phyloP scores from a whole-genome alignment of 805 yeast species.

The Candida hispaniensis region DNA sequence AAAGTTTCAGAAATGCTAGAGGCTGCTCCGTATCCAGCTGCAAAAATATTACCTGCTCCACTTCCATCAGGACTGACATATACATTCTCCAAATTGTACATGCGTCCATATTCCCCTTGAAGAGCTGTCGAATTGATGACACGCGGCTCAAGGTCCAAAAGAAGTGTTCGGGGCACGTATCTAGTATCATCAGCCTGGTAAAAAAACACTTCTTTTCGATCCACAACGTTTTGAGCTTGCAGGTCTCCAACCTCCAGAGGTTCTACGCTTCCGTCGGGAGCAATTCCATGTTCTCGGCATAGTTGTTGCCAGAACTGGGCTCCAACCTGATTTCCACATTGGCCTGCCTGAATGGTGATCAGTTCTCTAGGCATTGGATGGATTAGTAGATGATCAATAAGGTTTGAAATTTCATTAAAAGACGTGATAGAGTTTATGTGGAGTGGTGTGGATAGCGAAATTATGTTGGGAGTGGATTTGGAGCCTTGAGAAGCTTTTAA shows the following conservation, averaged over 20 bases:
- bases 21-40: constrained; percentile 76
- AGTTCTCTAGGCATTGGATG: constrained; percentile 29
- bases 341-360: constrained; percentile 44
- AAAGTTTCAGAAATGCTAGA: constrained; percentile 58
- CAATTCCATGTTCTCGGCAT: constrained; percentile 76
- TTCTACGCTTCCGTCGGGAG: constrained; percentile 42
- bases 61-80: constrained; percentile 71
- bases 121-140: constrained; percentile 55
- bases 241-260: constrained; percentile 15
- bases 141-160: constrained; percentile 79
- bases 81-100: constrained; percentile 76
- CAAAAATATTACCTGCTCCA: constrained; percentile 97
- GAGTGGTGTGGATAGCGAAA: no score
- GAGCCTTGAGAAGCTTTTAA: no score
- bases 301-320: constrained; percentile 86
- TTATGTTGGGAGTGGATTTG: no score
- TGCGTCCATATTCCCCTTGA: constrained; percentile 39
- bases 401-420: no score
- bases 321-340: constrained; percentile 96
- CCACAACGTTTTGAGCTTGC: constrained; percentile 34
- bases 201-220: constrained; percentile 77
- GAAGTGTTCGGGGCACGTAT: constrained; percentile 78
- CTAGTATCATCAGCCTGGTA: constrained; percentile 61
- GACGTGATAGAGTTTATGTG: no score
- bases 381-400: no score